Percentiles rank a stretch among this genome's conserved stretches.
Evolutionary conservation across 768 basidiomycete species (phyloP).

Genomic region (Russula sp.): DNA sequence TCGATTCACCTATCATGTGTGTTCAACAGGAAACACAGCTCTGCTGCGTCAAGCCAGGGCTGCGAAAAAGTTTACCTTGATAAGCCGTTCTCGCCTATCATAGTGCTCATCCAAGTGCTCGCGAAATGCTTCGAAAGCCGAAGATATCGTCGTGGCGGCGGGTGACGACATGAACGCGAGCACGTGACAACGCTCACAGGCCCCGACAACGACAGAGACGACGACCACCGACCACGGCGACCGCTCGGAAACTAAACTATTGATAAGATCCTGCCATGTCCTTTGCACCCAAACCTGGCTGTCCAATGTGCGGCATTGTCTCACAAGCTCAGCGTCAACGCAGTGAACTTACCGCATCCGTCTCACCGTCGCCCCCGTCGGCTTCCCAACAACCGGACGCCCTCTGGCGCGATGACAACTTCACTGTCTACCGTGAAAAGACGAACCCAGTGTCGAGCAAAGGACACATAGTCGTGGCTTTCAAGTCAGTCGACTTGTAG

Average conservation of each 20-base stretch:
- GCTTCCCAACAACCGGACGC: conserved; percentile 50
- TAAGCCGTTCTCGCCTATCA: conserved; percentile 84
- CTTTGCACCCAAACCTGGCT: conserved; percentile 60
- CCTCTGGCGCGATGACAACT: conserved; percentile 72
- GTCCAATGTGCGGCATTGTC: conserved; percentile 73
- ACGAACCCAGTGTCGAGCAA: conserved; percentile 65
- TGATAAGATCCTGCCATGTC: conserved; percentile 33
- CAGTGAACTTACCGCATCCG: conserved; percentile 34
- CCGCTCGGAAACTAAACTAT: neutral
- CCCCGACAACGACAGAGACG: neutral
- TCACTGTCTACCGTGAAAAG: conserved; percentile 68
- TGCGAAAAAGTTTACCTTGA: conserved; percentile 53
- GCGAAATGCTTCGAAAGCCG: conserved; percentile 56
- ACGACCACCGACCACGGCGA: neutral
- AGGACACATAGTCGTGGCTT: conserved; percentile 65
- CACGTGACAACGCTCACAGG: conserved; percentile 2
- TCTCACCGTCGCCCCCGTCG: conserved; percentile 41
- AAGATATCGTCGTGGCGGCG: conserved; percentile 25
- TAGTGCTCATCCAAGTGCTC: conserved; percentile 75
- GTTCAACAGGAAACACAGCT: neutral
- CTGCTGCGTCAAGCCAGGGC: neutral
- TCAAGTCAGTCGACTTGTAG: conserved; percentile 51
- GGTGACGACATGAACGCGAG: conserved; percentile 4
- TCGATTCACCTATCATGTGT: conserved; percentile 59
- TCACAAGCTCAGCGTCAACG: conserved; percentile 45